Base-by-base conservation (phyloP, 2,329 filamentous ascomycete genomes). In the Botrytis squamosa region DNA sequence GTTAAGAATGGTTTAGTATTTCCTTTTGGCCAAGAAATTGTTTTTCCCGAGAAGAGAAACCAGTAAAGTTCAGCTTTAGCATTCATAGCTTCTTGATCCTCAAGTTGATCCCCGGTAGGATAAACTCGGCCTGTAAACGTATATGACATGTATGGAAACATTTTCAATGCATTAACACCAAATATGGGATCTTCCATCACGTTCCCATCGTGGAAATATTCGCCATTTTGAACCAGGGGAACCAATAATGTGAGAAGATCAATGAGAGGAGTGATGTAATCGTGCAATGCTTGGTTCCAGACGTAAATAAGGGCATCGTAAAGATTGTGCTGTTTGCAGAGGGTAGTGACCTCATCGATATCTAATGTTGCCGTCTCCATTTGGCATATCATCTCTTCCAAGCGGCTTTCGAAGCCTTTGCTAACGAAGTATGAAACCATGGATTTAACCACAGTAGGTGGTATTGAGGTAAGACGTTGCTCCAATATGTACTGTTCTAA, bases 291-390 rank as follows among this genome's bases (percentile, higher is more conserved):
- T 82, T 93, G 92, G 75, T 97, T 98, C 96, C 96, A 99, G 72
- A 99, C 93, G 81, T 98, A 98, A 62, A 97, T 94, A 73, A 98
- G 88, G 3, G 96, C 97, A 82, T 99, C 97, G 80, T 98, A 99
- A 6, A 99, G 87, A 77, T 92, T 90, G 81, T 98, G 91, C 80
- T 95, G 92, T 82, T 96, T 97, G 86, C 96, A 99, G 38, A 99
- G 86, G 20, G 88, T 88, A 0, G 95, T 98, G 74, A 97, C 90
- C 82, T 98, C 93, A 81, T 99, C 95, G 77, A 99, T 90, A 81
- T 99, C 97, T 80, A 99, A 90, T 0, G 94, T 97, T 22, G 89
- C 86, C 1, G 95, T 97, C 79, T 97, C 92, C 84, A 99, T 91
- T 76, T 95, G 91, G 81, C 95, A 98, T 46, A 99, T 92, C 82